A percentile compares a stretch with the other conserved stretches of the same genome.
Conservation (phyloP, 345 rosid genomes). For the Cardamine resedifolia region DNA sequence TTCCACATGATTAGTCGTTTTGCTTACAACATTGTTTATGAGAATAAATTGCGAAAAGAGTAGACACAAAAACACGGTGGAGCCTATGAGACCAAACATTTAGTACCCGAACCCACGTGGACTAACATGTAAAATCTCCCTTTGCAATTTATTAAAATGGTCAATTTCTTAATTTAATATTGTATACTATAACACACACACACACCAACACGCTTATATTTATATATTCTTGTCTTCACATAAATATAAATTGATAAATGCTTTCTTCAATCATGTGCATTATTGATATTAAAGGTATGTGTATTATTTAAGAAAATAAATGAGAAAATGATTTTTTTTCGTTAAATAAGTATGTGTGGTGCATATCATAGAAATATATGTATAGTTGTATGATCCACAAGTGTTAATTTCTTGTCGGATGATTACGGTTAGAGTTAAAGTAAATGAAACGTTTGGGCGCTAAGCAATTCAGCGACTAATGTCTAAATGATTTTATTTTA, state of each 20-base stretch:
- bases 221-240: slow-evolving; percentile 7
- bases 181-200: slow-evolving; percentile 3
- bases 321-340: background rate
- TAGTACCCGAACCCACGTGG: slow-evolving; percentile 41
- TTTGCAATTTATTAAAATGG: slow-evolving; percentile 10
- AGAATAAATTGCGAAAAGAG: slow-evolving; percentile 5
- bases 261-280: slow-evolving; percentile 17
- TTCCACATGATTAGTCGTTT: slow-evolving; percentile 12
- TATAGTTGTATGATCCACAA: slow-evolving; percentile 16
- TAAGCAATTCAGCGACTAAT: no score
- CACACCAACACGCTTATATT: slow-evolving; percentile 3
- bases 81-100: slow-evolving; percentile 39
- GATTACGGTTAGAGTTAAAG: background rate
- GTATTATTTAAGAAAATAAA: background rate
- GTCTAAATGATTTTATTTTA: background rate
- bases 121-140: slow-evolving; percentile 38
- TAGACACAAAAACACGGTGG: slow-evolving; percentile 39
- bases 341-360: slow-evolving; percentile 9
- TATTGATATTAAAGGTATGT: background rate
- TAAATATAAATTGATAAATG: background rate
- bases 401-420: background rate
- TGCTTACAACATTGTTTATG: slow-evolving; percentile 13
- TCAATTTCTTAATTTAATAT: slow-evolving; percentile 12
- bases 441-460: background rate
- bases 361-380: background rate